phyloP scores from a whole-genome alignment of 106 monocot genomes.

The Cymbidium sinense region DNA sequence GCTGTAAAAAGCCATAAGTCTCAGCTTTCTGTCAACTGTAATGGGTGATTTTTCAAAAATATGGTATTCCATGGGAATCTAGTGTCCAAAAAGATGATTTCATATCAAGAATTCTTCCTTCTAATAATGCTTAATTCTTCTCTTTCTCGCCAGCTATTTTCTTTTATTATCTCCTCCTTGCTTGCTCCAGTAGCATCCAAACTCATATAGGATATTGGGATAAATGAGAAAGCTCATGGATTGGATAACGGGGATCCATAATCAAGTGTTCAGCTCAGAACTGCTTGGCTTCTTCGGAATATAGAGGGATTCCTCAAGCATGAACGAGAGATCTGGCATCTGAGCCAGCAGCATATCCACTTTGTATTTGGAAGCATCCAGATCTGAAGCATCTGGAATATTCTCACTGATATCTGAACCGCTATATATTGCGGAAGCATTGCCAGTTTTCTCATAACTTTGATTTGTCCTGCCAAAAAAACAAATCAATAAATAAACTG shows the following conservation, averaged over 20 bases:
- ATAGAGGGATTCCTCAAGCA: constrained; percentile 7
- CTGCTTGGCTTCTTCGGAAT: not conserved
- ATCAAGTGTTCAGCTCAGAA: constrained; percentile 3
- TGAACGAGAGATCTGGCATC: constrained; percentile 12
- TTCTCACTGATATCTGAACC: not conserved
- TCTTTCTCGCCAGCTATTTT: not conserved
- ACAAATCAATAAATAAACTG: too few species aligned
- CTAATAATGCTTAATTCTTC: not conserved
- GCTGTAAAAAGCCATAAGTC: too few species aligned
- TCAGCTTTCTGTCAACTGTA: too few species aligned
- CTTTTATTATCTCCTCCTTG: too few species aligned
- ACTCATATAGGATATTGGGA: not conserved
- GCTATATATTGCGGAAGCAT: not conserved
- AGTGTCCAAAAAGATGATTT: not conserved
- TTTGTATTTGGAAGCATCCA: not conserved
- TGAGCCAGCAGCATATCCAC: constrained; percentile 1
- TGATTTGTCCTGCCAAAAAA: not conserved
- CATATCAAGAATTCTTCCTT: not conserved
- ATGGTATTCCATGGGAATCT: not conserved
- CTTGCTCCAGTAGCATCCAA: too few species aligned
- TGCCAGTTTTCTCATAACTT: not conserved
- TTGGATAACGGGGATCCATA: not conserved
- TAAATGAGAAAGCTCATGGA: not conserved
- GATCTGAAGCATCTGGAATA: not conserved
- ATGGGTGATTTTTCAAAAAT: not conserved